Base-by-base conservation (phyloP, 176 grass and related monocot genomes). In the Lolium multiflorum region DNA sequence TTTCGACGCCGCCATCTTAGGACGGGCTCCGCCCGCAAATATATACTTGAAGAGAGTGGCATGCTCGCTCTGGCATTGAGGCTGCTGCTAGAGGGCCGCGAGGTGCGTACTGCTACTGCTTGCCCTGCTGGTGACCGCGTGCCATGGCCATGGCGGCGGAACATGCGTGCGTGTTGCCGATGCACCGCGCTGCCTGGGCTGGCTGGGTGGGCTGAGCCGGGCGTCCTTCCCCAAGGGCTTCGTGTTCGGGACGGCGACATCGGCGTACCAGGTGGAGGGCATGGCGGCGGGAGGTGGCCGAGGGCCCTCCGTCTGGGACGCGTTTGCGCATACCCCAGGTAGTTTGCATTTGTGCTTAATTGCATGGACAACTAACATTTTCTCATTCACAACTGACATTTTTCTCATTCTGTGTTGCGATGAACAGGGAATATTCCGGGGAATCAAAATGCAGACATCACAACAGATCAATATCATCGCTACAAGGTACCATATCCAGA, bases 241-340 rank as follows among this genome's bases (percentile, higher is more conserved):
- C 76, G 64, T 93, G 20, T 93, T 93, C 89, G 91, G 91, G 73
- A 88, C 89, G 46, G 91, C 85, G 15, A 65, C 91, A n/a, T 93
- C 88, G 46, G 91, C 91, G 71, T 93, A 61, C 86, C 91, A 91
- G 81, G 91, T 93, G 10, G 91, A 93, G 78, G 91, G 91, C 71
- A 84, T 84, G 56, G 83, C 91, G 21, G 2, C 66, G 1, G 39
- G 83, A 41, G 65, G 14, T 64, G 91, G 91, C 58, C 86, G 89
- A 47, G 91, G 91, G 2, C 89, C 89, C 5, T 83, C 20, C 81
- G 85, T 93, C 31, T 93, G 91, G 91, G 89, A 91, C 61, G 74
- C 82, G 13, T 86, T 90, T 46, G 91, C 90, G 48, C 83, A 93
- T 31, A 93, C 54, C 7, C 77, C 89, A n/a, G 89, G 91, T 90